Evolutionary conservation across 2,329 filamentous ascomycete species (phyloP), one percentile per base, ranked within the genome.

Genomic region (Lachnellula suecica): DNA sequence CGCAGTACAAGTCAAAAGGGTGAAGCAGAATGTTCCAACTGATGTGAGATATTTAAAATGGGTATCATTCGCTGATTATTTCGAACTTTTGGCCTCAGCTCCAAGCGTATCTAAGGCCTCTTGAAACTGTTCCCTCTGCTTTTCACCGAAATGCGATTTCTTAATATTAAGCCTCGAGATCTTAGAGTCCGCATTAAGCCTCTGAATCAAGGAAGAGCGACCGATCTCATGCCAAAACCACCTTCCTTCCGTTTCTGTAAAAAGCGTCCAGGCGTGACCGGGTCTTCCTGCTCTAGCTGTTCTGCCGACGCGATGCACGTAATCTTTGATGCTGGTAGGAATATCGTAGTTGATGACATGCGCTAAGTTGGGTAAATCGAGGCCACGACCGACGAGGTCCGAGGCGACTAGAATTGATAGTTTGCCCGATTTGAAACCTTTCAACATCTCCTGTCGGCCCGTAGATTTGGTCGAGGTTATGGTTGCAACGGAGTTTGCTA

Each of bases 331-430:
- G 64, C 87, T 92, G 4, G 84, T 80, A 0, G 93, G 93, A 47
- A 97, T 79, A 68, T 97, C 93, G 74, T 97, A 97, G 73, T 96
- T 97, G 71, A 97, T 77, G 43, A 97, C 91, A 66, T 96, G 89
- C 31, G 85, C 84, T 43, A 97, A 80, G 43, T 82, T 79, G 1
- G 84, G 82, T 11, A 96, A 78, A 69, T 97, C 93, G 23, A 97
- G 84, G 63, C 93, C 94, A 58, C 93, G 88, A 2, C 91, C 90
- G 1, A 94, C 90, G n/a, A 95, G 87, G 68, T 97, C 93, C 0
- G 94, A 96, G 1, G 92, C 91, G 42, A 97, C 86, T 40, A 97
- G 82, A 43, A 96, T 83, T 6, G 85, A 84, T 23, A 89, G 71
- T 53, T 81, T 81, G 52, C 79, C 79, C 7, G 74, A 69, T 3